Base-by-base conservation (phyloP, 768 basidiomycete species). In the Gelatoporia subvermispora region DNA sequence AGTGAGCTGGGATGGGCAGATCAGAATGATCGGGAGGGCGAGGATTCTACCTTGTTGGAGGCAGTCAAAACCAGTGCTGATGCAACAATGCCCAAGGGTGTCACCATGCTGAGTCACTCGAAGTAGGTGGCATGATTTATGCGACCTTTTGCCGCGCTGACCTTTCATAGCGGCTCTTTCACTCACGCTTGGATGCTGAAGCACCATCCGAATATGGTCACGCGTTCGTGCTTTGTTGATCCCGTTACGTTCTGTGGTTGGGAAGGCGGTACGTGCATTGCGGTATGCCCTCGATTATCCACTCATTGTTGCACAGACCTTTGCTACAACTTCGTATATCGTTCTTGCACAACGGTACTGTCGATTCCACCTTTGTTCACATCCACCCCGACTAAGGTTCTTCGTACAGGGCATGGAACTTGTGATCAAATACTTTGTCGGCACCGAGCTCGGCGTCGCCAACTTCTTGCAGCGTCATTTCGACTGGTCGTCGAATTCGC, bases 141-240 rank as follows among this genome's bases (percentile, higher is more conserved):
- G n/a, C 25, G 2, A 8, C 40, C 21, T 22, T 11, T 7, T 11
- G 3, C 7, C 17, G 25, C 5, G 9, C 50, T 47, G 22, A 51
- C 20, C 18, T 15, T 36, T 18, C 18, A 8, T 36, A 87, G 86
- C 59, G 88, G 89, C 1, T 84, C 87, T 28, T 92, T 91, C 59
- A 69, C 77, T 1, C 93, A 96, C 64, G 85, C 86, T 4, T 96
- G 94, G 94, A 72, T 94, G 62, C 69, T 96, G 40, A 96, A 95
- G 65, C 76, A 76, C 17, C 72, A 82, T 46, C 84, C 90, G 1
- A 67, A 77, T 17, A 73, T 95, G 57, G 69, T 86, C 40, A 68
- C 70, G 1, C 77, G 92, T 3, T 93, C 85, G 8, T 92, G 89
- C 62, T 93, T 96, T 60, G 85, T 93, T 25, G 94, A 98, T 60